Conservation (phyloP, 305 asterid genomes). For the Solanum hybrid region DNA sequence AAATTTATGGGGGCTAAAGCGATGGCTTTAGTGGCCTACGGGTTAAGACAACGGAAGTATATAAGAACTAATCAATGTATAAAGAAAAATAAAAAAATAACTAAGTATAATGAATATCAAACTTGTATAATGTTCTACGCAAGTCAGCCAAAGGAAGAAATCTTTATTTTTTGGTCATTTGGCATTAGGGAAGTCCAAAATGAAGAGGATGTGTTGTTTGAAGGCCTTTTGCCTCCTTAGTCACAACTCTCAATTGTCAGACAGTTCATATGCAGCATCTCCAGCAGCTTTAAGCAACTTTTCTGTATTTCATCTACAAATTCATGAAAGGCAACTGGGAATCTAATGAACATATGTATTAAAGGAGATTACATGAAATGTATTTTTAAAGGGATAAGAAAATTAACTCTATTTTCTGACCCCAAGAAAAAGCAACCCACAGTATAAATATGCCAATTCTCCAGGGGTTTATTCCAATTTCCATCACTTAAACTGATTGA, state of each 20-base stretch:
- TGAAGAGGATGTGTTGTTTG: slow-evolving; percentile 17
- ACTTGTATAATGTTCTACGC: background rate
- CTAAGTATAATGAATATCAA: too few species aligned
- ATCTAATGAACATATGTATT: slow-evolving; percentile 4
- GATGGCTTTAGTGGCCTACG: too few species aligned
- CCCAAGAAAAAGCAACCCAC: background rate
- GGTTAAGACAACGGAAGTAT: too few species aligned
- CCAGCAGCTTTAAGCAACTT: background rate
- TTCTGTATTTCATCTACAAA: background rate
- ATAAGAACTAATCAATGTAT: too few species aligned
- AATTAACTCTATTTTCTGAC: background rate
- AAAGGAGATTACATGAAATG: background rate
- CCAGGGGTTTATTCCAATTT: slow-evolving; percentile 17
- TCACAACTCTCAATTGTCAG: background rate
- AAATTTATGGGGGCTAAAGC: too few species aligned
- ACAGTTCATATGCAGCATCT: slow-evolving; percentile 9
- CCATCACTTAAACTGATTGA: background rate
- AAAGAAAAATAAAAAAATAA: too few species aligned
- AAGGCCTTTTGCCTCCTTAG: background rate
- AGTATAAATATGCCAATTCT: slow-evolving; percentile 19
- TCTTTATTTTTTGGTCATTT: background rate
- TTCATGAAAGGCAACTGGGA: slow-evolving; percentile 17
- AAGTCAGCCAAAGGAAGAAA: background rate
- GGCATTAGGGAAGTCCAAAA: background rate
- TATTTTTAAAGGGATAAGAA: background rate